A percentile compares a stretch with the other conserved stretches of the same genome.
These are phyloP conservation scores for Melaleuca quinquenervia DNA, from an alignment of 345 rosid species.

Conservation along the genomic window DNA sequence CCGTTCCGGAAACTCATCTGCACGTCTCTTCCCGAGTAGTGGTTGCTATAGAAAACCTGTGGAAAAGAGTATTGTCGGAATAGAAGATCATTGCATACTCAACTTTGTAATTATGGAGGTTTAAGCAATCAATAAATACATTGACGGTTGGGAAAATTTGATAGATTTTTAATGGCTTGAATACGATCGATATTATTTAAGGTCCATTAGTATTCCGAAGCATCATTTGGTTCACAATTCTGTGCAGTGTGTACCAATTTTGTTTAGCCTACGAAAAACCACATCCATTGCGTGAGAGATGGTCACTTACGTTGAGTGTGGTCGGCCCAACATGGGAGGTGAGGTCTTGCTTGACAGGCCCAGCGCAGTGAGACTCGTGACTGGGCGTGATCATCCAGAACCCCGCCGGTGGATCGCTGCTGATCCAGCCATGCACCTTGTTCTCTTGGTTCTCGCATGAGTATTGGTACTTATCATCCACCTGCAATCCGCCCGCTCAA, in stretches of 20 bases:
- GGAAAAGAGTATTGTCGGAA: too few relatives aligned
- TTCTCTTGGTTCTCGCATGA: constrained; percentile 15
- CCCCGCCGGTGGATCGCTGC: constrained; percentile 16
- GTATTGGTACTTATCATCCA: constrained; percentile 36
- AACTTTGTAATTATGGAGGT: too few relatives aligned
- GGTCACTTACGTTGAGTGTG: too few relatives aligned
- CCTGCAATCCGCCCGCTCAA: constrained; percentile 4
- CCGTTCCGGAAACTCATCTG: constrained; percentile 10
- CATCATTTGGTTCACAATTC: too few relatives aligned
- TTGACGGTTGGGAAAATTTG: too few relatives aligned
- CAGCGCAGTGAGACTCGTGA: constrained; percentile 21
- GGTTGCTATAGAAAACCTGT: constrained; percentile 30
- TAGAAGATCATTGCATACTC: too few relatives aligned
- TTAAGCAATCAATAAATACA: background rate
- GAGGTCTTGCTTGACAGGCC: constrained; percentile 28
- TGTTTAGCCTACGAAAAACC: too few relatives aligned
- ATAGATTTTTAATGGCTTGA: background rate
- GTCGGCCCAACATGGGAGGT: too few relatives aligned
- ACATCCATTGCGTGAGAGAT: too few relatives aligned
- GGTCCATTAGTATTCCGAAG: too few relatives aligned
- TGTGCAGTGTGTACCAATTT: background rate
- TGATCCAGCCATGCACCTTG: constrained; percentile 35
- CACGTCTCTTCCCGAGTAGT: constrained; percentile 20
- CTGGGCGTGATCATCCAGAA: constrained; percentile 35
- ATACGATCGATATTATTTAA: background rate